Evolutionary conservation across 345 rosid species (phyloP), one percentile per base, ranked within the genome.

Genomic region (Brassica napus): DNA sequence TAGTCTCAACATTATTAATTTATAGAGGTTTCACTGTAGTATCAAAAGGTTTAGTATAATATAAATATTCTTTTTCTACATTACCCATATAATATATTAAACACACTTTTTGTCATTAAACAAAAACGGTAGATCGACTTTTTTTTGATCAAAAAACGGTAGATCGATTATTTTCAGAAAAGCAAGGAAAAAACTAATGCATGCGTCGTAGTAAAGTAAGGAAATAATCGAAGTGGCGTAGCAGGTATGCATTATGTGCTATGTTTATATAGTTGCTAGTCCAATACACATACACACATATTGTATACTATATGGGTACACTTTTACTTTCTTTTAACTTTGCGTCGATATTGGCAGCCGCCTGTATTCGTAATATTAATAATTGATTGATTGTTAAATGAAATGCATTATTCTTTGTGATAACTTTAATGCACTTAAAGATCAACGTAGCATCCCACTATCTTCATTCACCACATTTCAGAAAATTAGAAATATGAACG

Each of bases 161-260:
- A 49, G 70, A 70, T 49, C 2, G 9, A 47, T 21, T 64, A 12
- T 31, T 64, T 73, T 18, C 59, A 63, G 49, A n/a, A 71, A 34
- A 47, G 39, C 8, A 72, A 74, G 24, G 59, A 39, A 42, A 42
- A 73, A 23, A 35, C 8, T 39, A 61, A 62, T 73, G 42, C 68
- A 62, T 11, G 12, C 68, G 42, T 73, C 28, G 69, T 44, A 73
- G 47, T 62, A 12, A 73, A 64, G 71, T 54, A 74, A 75, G 31
- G 66, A 57, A 64, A 8, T 67, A 23, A 35, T 55, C 55, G 30
- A 35, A 75, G 79, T 75, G 71, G 16, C 78, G 71, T 57, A 55
- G 70, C 71, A 65, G 78, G 78, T 54, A 75, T 37, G 58, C 59
- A 58, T 59, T 11, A 67, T 39, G 57, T 49, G 54, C 15, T 16